Conservation (phyloP, 371 early-diverging fungal species). For the Rhizomucor miehei region DNA sequence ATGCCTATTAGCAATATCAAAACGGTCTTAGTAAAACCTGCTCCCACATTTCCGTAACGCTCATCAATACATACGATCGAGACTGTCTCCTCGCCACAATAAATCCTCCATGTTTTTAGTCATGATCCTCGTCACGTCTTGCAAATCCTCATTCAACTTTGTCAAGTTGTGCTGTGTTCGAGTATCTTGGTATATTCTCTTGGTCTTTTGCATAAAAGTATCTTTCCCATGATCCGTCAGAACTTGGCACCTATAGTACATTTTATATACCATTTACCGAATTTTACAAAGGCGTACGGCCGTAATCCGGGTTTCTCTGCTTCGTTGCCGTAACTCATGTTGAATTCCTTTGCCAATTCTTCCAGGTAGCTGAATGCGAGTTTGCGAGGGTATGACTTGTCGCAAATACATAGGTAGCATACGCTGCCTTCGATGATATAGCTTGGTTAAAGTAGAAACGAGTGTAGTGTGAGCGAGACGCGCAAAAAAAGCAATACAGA, state of each 20-base stretch:
- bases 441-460: conserved; percentile 35
- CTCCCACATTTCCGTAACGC: too few species aligned
- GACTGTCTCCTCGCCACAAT: conserved; percentile 86
- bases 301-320: conserved; percentile 81
- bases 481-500: neutral
- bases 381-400: conserved; percentile 92
- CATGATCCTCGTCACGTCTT: conserved; percentile 96
- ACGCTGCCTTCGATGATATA: conserved; percentile 93
- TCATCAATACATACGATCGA: conserved; percentile 60
- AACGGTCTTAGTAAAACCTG: neutral
- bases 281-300: conserved; percentile 96
- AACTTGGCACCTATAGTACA: too few species aligned
- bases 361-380: conserved; percentile 94
- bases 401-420: conserved; percentile 92
- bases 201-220: conserved; percentile 95
- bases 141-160: conserved; percentile 93
- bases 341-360: conserved; percentile 93
- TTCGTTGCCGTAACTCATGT: conserved; percentile 86
- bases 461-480: neutral
- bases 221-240: conserved; percentile 53
- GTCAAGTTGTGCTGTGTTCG: conserved; percentile 90
- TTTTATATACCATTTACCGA: conserved; percentile 72
- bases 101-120: conserved; percentile 97
- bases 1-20: conserved; percentile 18
- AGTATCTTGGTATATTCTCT: conserved; percentile 92